Percentiles rank a stretch among this genome's conserved stretches.
Evolutionary conservation across 2,329 filamentous ascomycete genomes (phyloP).

Genomic region (Pyricularia sp.): DNA sequence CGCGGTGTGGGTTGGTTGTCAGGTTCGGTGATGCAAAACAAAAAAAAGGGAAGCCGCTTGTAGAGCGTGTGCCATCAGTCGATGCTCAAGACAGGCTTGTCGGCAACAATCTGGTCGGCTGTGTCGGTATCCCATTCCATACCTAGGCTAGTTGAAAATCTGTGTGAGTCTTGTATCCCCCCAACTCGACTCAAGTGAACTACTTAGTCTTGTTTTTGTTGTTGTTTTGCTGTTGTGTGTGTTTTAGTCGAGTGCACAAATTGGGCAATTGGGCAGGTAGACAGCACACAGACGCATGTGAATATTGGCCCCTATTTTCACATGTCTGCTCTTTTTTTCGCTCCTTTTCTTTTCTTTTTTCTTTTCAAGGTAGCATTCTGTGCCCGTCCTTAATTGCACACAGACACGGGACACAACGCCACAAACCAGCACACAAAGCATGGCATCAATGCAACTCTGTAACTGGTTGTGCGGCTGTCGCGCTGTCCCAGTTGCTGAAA

Average conservation of each 20-base stretch:
- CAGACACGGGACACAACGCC: neutral
- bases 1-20: neutral
- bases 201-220: no score
- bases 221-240: neutral
- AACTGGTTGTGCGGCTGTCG: neutral
- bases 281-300: neutral
- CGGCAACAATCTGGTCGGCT: neutral
- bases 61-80: neutral
- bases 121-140: neutral
- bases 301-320: constrained; percentile 1
- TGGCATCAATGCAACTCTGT: neutral
- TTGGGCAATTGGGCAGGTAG: no score
- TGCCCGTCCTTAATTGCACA: neutral
- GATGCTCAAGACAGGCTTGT: neutral
- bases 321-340: neutral
- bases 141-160: neutral
- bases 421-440: neutral
- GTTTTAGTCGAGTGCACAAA: neutral
- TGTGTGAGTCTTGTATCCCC: neutral
- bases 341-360: neutral
- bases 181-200: no score
- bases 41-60: no score
- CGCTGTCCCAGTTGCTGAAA: neutral
- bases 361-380: neutral
- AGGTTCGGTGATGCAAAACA: neutral